phyloP scores from a whole-genome alignment of 1,284 basidiomycete genomes.

The Cronartium quercuum region DNA sequence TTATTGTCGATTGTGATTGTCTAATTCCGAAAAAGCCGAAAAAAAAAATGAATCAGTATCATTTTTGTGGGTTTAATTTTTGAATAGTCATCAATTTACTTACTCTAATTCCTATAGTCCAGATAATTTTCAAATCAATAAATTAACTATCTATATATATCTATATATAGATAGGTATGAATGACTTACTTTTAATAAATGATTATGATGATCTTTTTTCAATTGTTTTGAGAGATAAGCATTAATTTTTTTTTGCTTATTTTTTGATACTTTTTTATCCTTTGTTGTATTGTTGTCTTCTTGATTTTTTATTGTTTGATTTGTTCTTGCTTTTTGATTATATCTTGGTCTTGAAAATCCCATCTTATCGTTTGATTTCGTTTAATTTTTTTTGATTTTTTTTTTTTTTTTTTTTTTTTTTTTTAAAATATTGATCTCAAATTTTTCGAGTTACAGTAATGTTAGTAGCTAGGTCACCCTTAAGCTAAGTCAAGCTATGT shows the following conservation, averaged over 20 bases:
- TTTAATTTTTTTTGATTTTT: neutral
- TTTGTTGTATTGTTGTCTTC: neutral
- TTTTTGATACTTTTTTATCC: conserved; percentile 56
- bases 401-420: neutral
- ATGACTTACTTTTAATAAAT: conserved; percentile 22
- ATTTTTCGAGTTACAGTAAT: neutral
- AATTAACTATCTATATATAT: neutral
- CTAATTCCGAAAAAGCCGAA: neutral
- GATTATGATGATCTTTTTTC: conserved; percentile 29
- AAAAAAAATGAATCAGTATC: neutral
- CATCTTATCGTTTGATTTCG: neutral
- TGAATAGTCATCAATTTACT: neutral
- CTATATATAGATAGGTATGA: neutral
- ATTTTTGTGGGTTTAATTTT: neutral
- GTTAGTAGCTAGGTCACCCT: neutral
- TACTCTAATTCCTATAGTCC: conserved; percentile 12
- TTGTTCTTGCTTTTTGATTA: conserved; percentile 36
- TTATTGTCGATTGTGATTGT: conserved; percentile 34
- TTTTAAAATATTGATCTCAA: neutral
- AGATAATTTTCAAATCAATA: neutral
- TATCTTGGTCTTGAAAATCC: conserved; percentile 34
- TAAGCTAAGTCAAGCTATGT: too few species aligned
- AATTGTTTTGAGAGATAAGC: conserved; percentile 62
- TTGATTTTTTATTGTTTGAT: conserved; percentile 1
- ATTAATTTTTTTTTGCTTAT: conserved; percentile 72